A percentile compares a stretch with the other conserved stretches of the same genome.
Conservation (phyloP, 768 basidiomycete genomes). For the Rubroboletus pulcherrimus region DNA sequence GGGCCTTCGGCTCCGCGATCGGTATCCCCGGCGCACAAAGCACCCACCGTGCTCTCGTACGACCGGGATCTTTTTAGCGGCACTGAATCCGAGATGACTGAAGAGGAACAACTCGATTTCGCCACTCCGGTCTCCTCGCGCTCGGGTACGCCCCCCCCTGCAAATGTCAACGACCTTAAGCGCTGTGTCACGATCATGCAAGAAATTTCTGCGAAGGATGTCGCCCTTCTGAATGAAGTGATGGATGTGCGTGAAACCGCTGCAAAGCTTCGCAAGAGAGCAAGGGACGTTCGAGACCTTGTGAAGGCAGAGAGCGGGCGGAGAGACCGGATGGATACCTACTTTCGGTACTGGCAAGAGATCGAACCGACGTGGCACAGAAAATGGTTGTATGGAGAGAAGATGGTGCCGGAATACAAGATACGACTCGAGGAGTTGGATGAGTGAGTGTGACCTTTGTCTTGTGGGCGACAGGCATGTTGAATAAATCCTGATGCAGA, state of each 20-base stretch:
- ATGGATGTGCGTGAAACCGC: conserved; percentile 14
- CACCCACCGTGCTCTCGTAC: neutral
- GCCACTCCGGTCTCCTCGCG: conserved; percentile 25
- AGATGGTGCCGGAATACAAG: neutral
- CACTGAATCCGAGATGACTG: conserved; percentile 24
- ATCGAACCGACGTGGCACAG: conserved; percentile 21
- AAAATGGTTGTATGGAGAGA: conserved; percentile 24
- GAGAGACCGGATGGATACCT: conserved; percentile 26
- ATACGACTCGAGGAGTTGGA: neutral
- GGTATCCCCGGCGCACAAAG: neutral
- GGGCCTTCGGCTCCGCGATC: conserved; percentile 1
- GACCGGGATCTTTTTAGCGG: conserved; percentile 14
- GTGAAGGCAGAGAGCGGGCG: conserved; percentile 23
- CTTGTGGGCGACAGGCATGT: neutral
- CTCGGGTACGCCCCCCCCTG: conserved; percentile 15
- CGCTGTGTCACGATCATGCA: conserved; percentile 28
- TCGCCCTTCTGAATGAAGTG: conserved; percentile 8
- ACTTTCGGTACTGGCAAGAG: conserved; percentile 28
- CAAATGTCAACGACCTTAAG: conserved; percentile 17
- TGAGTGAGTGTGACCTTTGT: neutral
- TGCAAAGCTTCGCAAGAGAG: conserved; percentile 17
- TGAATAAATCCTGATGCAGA: neutral
- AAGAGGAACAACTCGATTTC: conserved; percentile 17
- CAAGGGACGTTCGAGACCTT: conserved; percentile 21
- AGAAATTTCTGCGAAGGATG: conserved; percentile 20